Conservation (phyloP, 768 basidiomycete species). For the Leccinum barrowsii region DNA sequence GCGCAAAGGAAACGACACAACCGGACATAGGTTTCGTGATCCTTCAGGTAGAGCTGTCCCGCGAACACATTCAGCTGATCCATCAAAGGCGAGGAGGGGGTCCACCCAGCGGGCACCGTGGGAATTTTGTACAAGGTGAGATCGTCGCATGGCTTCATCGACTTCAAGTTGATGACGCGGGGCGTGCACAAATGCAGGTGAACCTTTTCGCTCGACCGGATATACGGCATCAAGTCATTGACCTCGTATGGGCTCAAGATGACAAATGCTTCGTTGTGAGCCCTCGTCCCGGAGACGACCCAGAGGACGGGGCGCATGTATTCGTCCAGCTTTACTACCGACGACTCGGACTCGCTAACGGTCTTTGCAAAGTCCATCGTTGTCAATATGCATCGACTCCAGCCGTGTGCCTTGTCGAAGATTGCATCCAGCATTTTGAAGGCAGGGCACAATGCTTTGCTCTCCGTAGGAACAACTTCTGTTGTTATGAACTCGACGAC, state of each 20-base stretch:
- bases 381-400: neutral
- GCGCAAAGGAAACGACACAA: neutral
- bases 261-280: neutral
- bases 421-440: neutral
- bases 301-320: neutral
- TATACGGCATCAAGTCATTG: conserved; percentile 34
- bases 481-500: neutral
- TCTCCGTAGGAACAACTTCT: neutral
- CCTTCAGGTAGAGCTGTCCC: neutral
- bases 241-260: conserved; percentile 25
- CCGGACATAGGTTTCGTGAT: conserved; percentile 22
- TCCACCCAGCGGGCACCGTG: neutral
- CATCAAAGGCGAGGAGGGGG: neutral
- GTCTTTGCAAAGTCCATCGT: conserved; percentile 1
- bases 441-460: neutral
- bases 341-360: neutral
- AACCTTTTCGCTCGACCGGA: conserved; percentile 22
- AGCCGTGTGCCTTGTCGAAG: neutral
- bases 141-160: neutral
- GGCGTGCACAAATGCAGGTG: neutral
- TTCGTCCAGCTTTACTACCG: neutral
- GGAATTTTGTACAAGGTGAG: neutral
- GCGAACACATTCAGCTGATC: neutral
- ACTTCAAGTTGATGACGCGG: neutral
- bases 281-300: neutral